Evolutionary conservation across 2,329 filamentous ascomycete species (phyloP).

Genomic region (Xylariaceae sp.): DNA sequence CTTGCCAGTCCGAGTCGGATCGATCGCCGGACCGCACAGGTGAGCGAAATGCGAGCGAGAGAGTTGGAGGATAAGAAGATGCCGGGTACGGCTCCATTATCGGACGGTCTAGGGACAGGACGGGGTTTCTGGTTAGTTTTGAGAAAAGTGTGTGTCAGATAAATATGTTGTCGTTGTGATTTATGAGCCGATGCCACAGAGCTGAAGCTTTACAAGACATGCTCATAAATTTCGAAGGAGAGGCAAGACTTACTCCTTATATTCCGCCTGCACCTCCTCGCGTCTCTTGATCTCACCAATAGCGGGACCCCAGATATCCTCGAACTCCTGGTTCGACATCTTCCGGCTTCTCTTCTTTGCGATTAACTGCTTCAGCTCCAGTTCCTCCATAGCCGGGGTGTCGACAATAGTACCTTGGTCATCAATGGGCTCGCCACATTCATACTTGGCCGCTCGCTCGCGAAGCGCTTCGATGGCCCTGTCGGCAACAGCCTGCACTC

Average conservation of each 20-base stretch:
- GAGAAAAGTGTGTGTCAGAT: constrained; percentile 47
- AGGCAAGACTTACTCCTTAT: constrained; percentile 47
- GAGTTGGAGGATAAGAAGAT: constrained; percentile 74
- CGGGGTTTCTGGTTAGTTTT: constrained; percentile 82
- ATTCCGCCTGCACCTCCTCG: constrained; percentile 54
- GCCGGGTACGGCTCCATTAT: constrained; percentile 56
- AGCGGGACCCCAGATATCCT: constrained; percentile 75
- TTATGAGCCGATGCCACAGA: constrained; percentile 4
- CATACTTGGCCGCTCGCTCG: constrained; percentile 78
- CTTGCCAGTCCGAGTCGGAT: constrained; percentile 74
- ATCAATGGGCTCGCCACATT: constrained; percentile 71
- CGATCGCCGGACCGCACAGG: constrained; percentile 73
- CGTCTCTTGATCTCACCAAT: constrained; percentile 64
- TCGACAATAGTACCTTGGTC: constrained; percentile 55
- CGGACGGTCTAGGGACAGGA: constrained; percentile 66
- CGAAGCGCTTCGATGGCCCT: constrained; percentile 82
- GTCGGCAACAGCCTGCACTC: constrained; percentile 81
- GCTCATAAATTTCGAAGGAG: constrained; percentile 15
- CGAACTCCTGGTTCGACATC: constrained; percentile 83
- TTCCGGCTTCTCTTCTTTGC: constrained; percentile 71
- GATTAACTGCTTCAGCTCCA: constrained; percentile 72
- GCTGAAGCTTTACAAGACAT: constrained; percentile 23
- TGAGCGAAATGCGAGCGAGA: constrained; percentile 85
- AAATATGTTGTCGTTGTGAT: constrained; percentile 15
- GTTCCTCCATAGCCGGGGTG: constrained; percentile 57